Evolutionary conservation across 768 basidiomycete species (phyloP).

Genomic region (Lactifluus volemus): DNA sequence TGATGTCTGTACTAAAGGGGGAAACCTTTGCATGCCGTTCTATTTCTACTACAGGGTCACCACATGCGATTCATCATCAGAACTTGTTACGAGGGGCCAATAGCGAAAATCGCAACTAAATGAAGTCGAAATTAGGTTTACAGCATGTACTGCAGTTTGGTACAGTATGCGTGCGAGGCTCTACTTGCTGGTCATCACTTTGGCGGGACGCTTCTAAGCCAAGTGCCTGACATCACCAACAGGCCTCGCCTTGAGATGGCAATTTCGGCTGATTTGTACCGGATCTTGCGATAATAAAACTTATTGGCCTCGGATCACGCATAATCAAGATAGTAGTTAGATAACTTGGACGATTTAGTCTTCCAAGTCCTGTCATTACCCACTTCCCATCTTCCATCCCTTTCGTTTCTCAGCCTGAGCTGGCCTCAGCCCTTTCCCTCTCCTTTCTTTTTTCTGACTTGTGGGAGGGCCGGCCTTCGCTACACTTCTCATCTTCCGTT

Average conservation of each 20-base stretch:
- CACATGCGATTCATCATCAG: too few species aligned
- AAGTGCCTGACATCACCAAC: too few species aligned
- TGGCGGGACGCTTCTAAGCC: too few species aligned
- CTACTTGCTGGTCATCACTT: too few species aligned
- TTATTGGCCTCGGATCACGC: not conserved
- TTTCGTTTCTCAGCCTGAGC: conserved; percentile 10
- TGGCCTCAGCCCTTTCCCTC: conserved; percentile 3
- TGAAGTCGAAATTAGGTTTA: too few species aligned
- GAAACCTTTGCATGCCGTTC: too few species aligned
- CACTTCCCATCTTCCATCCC: not conserved
- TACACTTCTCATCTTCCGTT: not conserved
- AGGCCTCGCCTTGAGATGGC: not conserved
- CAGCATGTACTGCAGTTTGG: too few species aligned
- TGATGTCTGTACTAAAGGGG: too few species aligned
- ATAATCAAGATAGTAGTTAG: not conserved
- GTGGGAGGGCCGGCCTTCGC: not conserved
- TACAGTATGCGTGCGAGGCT: too few species aligned
- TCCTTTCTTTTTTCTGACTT: not conserved
- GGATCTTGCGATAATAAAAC: not conserved
- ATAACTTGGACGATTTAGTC: not conserved
- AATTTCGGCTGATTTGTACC: not conserved
- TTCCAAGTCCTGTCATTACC: not conserved
- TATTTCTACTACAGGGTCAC: too few species aligned
- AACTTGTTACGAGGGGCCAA: too few species aligned
- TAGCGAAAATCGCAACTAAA: too few species aligned